phyloP scores from a whole-genome alignment of 805 yeast species.

The Zygosaccharomyces kombuchaensis region DNA sequence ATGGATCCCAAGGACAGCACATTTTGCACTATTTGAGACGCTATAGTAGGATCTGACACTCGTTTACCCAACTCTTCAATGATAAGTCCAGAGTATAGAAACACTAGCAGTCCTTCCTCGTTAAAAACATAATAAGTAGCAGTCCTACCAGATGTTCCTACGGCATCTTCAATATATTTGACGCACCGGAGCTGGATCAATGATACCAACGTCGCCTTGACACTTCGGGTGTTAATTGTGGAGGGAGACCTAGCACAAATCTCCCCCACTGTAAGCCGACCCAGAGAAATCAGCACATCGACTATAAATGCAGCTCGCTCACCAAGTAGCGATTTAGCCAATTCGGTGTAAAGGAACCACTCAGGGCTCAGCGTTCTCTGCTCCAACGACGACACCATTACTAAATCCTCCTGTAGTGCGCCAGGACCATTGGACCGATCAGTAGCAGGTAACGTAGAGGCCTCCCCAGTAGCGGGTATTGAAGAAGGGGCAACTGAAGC shows the following conservation, averaged over 20 bases:
- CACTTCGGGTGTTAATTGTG: conserved; percentile 45
- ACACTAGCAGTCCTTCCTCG: conserved; percentile 56
- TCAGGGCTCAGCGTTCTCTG: conserved; percentile 57
- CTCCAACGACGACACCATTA: conserved; percentile 29
- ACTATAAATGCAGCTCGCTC: conserved; percentile 65
- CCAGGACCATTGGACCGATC: neutral
- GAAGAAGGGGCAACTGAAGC: conserved; percentile 3
- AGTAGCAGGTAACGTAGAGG: neutral
- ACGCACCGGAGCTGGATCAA: conserved; percentile 77
- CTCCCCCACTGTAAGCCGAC: conserved; percentile 58
- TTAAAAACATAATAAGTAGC: conserved; percentile 53
- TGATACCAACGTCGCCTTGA: conserved; percentile 67
- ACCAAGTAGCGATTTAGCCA: conserved; percentile 58
- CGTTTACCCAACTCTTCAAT: conserved; percentile 47
- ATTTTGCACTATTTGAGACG: conserved; percentile 56
- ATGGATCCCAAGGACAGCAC: conserved; percentile 67
- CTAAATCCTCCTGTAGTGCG: conserved; percentile 5
- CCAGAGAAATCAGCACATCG: conserved; percentile 58
- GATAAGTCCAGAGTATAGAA: conserved; percentile 76
- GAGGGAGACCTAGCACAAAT: conserved; percentile 40
- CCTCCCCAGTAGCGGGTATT: neutral
- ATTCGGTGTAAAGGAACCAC: conserved; percentile 52
- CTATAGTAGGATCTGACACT: conserved; percentile 24
- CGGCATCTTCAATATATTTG: conserved; percentile 52
- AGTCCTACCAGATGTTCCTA: conserved; percentile 23